Base-by-base conservation (phyloP, 257 asterid species). In the Solanum megistacrolobum region DNA sequence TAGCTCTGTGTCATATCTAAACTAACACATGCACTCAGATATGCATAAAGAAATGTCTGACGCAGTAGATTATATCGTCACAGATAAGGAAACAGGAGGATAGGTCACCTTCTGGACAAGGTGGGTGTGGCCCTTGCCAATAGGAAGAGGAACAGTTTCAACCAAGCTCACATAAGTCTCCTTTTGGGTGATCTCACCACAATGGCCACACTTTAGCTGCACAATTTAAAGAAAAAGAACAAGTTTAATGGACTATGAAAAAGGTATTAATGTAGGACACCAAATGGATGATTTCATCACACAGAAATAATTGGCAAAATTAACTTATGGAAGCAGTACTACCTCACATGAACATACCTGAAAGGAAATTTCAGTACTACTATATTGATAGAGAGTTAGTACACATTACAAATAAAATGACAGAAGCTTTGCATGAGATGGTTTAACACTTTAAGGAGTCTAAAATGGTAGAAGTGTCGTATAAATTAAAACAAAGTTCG, bases 121-220 rank as follows among this genome's bases (percentile, higher is more conserved):
- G 90, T 96, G 93, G 55, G 90, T 87, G 13, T 84, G 90, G 81
- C 98, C 93, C 91, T 91, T 93, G 91, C 98, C 93, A 89, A 88
- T 90, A 2, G 95, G 90, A 55, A 93, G 91, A 89, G 96, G 92
- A 87, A 92, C 88, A 39, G 94, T 89, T 87, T 94, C 98, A 18
- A 87, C 88, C 93, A 95, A 91, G 91, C 93, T 90, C 79, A 96
- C 86, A 87, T 95, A 95, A 0, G 94, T 91, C 92, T 95, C 98
- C 90, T 92, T 96, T 88, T 91, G 87, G 16, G 97, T 91, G 69
- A 94, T 87, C 92, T 95, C 99, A 68, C 98, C 98, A 89, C 98
- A 96, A 41, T 89, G 90, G 68, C 96, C 96, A 89, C 98, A 94
- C 91, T 92, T 94, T 92, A 95, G 91, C 98, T 95, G 92, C 69